A percentile compares a stretch with the other conserved stretches of the same genome.
phyloP scores from a whole-genome alignment of 2,329 filamentous ascomycete species.

The Alternaria longipes region DNA sequence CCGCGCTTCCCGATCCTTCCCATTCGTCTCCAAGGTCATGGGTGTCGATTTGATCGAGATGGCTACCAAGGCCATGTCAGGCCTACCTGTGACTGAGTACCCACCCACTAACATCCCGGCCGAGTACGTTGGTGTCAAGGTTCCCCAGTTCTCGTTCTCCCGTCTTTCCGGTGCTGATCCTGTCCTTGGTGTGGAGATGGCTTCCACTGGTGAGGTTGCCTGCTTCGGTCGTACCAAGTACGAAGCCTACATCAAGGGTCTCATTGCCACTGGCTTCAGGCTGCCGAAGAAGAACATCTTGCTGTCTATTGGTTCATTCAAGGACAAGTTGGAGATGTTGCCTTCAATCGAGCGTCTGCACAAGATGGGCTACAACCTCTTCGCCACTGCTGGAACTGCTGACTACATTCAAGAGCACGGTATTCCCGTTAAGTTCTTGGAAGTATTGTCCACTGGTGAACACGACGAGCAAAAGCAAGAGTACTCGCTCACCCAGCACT shows the following conservation, averaged over 20 bases:
- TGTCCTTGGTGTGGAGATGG: conserved; percentile 98
- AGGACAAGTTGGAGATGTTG: conserved; percentile 97
- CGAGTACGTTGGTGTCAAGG: conserved; percentile 94
- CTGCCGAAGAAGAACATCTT: conserved; percentile 95
- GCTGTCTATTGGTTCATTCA: conserved; percentile 94
- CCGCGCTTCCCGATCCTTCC: conserved; percentile 93
- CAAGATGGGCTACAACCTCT: conserved; percentile 92
- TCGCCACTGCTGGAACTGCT: conserved; percentile 93
- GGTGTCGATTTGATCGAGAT: conserved; percentile 97
- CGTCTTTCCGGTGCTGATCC: conserved; percentile 95
- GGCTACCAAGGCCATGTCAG: conserved; percentile 97
- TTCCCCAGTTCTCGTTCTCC: conserved; percentile 99
- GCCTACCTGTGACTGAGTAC: conserved; percentile 81
- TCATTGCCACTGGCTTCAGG: conserved; percentile 95
- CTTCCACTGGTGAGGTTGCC: conserved; percentile 96
- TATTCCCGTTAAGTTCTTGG: conserved; percentile 91
- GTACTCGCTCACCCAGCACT: conserved; percentile 94
- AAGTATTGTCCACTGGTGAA: conserved; percentile 71
- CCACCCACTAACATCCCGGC: conserved; percentile 78
- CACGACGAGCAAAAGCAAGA: conserved; percentile 88
- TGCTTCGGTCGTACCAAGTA: conserved; percentile 96
- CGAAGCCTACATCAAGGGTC: conserved; percentile 95
- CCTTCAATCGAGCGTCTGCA: conserved; percentile 90
- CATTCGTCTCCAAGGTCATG: conserved; percentile 99
- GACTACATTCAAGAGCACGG: conserved; percentile 95